Base-by-base conservation (phyloP, 441 rosid species). In the Jatropha multifida region DNA sequence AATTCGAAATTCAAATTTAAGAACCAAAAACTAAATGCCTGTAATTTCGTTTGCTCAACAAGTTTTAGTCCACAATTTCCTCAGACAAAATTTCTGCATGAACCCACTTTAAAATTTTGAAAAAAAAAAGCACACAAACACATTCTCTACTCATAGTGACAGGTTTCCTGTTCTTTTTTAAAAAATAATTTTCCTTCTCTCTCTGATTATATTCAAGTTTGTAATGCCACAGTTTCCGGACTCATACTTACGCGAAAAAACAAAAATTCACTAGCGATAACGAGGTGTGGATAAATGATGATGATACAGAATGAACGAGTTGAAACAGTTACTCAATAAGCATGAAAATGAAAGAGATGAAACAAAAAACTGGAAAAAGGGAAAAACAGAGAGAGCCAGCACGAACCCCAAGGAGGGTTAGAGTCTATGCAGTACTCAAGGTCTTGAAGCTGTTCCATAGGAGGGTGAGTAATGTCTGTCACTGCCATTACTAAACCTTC, bases 401-500 rank as follows among this genome's bases (percentile, higher is more conserved):
- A 48, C 66, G 68, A 82, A 96, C 99, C 97, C 98, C 98, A 94
- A 71, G 97, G 91, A 59, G 99, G 98, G 81, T 96, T 96, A 65
- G 99, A 96, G 87, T 96, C 99, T 76, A 96, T 94, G 81, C 99
- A 96, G 58, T 91, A 96, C 88, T 96, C 99, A 46, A 96, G 83
- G 77, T 97, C 98, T 75, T 96, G 99, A 84, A 96, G 99, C 84
- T 96, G 97, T 77, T 96, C 99, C 98, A 88, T 90, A 20, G 98
- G 97, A 62, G 92, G 94, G 72, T 92, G 97, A 54, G 72, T 84
- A 55, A 90, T 89, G 64, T 89, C 99, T 38, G 98, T 97, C 99
- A 93, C 92, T 85, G 20, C 56, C 56, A 51, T 12, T 51, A 69
- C 66, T 73, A 27, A 60, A 51, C 37, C 41, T 71, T 41, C 10